Evolutionary conservation across 2,329 filamentous ascomycete species (phyloP), one percentile per base, ranked within the genome.

Genomic region (Gaeumannomyces sp.): DNA sequence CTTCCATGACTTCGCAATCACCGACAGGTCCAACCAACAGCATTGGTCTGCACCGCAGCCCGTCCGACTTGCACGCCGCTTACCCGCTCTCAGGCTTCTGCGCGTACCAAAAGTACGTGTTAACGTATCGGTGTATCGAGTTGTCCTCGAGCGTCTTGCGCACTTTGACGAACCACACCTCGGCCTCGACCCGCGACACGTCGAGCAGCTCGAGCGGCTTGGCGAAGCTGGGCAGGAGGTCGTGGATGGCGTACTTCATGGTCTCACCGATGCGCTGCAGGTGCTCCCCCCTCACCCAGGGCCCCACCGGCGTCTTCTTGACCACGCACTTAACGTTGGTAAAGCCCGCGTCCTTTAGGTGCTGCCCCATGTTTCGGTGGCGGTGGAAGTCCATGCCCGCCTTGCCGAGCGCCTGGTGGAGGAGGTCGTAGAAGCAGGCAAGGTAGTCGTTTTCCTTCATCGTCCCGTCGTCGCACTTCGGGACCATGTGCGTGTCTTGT

Each of bases 231-330:
- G 72, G 74, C 0, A 80, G 72, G 19, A 76, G 72, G 25, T 77
- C 76, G 31, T 69, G 65, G 13, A 80, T 71, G 61, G 74, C 74
- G 16, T 71, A 68, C 65, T 75, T 74, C 71, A 77, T 76, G 65
- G 79, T 75, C 29, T 75, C 69, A 11, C 80, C 80, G 1, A 80
- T 68, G 4, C 76, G 73, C 38, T 76, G 74, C 25, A 78, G 70
- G 67, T 68, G 74, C 13, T 67, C 71, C 62, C 81, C 77, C 58
- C 70, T 72, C 6, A 79, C 69, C 81, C 80, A 83, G 2, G 74
- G 71, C 0, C 79, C 79, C 28, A 81, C 73, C 4, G 80, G 80
- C 0, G 80, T 74, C 67, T 80, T 81, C 64, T 78, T 75, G 38
- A 74, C 73, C 58, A 76, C 70, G 62, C 74, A 71, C 5, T 73